Conservation (phyloP, 352 stramenopile genomes). For the Aphanomyces astaci region DNA sequence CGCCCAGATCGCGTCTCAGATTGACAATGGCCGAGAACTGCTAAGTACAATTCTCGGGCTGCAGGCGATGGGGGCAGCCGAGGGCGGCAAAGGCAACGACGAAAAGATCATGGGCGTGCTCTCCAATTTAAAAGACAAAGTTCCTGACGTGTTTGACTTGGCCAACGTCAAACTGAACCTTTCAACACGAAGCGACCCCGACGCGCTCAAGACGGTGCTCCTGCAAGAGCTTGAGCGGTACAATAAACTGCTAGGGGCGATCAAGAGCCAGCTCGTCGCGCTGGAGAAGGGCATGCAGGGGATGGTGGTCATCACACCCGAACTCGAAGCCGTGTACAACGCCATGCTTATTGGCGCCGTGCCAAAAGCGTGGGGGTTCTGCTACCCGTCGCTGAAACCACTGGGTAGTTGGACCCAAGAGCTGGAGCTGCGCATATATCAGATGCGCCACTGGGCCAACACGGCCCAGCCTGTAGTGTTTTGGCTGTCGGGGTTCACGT, state of each 20-base stretch:
- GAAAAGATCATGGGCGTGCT: constrained; percentile 83
- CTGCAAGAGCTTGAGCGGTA: constrained; percentile 93
- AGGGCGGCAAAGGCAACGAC: constrained; percentile 79
- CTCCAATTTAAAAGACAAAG: constrained; percentile 73
- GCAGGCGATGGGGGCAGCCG: constrained; percentile 74
- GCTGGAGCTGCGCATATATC: constrained; percentile 80
- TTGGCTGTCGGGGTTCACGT: constrained; percentile 95
- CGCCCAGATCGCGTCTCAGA: constrained; percentile 91
- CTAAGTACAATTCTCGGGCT: constrained; percentile 86
- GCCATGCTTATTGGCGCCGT: constrained; percentile 83
- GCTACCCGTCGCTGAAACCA: constrained; percentile 92
- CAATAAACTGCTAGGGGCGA: constrained; percentile 80
- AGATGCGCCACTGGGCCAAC: constrained; percentile 88
- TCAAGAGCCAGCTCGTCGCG: constrained; percentile 71
- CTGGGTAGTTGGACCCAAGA: constrained; percentile 90
- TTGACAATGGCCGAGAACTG: constrained; percentile 88
- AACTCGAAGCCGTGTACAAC: constrained; percentile 91
- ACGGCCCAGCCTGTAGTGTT: constrained; percentile 81
- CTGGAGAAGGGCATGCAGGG: constrained; percentile 90
- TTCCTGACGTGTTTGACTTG: constrained; percentile 88
- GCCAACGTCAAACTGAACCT: constrained; percentile 65
- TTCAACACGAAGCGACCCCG: constrained; percentile 65
- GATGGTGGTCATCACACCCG: constrained; percentile 91
- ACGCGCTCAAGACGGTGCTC: constrained; percentile 91
- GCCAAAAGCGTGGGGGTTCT: constrained; percentile 87